Evolutionary conservation across 345 rosid genomes (phyloP).

Genomic region (Combretum micranthum): DNA sequence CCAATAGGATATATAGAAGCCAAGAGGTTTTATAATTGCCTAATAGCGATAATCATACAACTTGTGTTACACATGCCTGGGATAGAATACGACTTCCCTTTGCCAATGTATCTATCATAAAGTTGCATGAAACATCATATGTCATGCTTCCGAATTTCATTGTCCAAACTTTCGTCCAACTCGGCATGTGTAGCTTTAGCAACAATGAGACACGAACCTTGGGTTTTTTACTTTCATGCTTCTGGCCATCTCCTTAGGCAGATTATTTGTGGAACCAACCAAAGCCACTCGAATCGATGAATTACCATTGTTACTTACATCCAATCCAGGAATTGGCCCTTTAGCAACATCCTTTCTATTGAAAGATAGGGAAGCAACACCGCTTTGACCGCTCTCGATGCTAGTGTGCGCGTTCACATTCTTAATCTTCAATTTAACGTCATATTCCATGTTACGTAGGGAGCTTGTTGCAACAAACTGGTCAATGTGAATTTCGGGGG

Average conservation of each 20-base stretch:
- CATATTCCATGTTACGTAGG: conserved; percentile 1
- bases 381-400: conserved; percentile 21
- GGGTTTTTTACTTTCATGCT: conserved; percentile 14
- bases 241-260: conserved; percentile 9
- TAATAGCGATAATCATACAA: too few species aligned
- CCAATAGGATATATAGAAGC: too few species aligned
- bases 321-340: conserved; percentile 26
- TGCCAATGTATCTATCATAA: conserved; percentile 39
- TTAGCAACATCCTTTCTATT: conserved; percentile 29
- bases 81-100: conserved; percentile 30
- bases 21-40: too few species aligned
- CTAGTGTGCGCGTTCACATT: conserved; percentile 33
- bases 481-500: conserved; percentile 17
- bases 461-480: conserved; percentile 7
- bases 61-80: conserved; percentile 33
- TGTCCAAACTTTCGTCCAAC: conserved; percentile 21
- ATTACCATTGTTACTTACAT: conserved; percentile 18
- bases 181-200: conserved; percentile 18
- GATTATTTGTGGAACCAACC: conserved; percentile 9
- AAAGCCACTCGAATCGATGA: conserved; percentile 9
- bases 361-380: conserved; percentile 19
- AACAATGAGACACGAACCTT: conserved; percentile 17
- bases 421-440: conserved; percentile 19
- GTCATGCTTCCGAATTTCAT: conserved; percentile 24
- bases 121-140: conserved; percentile 37